Evolutionary conservation across 495 filamentous ascomycete genomes (phyloP), one percentile per base, ranked within the genome.

Genomic region (Daldinia concentrica): DNA sequence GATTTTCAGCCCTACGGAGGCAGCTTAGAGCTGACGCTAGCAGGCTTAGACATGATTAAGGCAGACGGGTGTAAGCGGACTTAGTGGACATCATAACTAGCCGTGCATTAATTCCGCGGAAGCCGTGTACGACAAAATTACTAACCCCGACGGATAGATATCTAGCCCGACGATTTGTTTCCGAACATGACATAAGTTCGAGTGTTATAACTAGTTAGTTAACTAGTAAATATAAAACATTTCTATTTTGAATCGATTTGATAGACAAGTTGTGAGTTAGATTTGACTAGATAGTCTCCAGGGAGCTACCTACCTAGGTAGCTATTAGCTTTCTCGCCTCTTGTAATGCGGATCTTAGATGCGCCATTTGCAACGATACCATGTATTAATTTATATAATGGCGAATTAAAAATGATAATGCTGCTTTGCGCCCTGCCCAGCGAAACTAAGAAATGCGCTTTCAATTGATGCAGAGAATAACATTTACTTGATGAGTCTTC

Each of bases 11-110:
- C 56, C 61, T 65, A 48, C 24, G 50, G 30, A 60, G 37, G 29
- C n/a, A 64, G 48, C 34, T 37, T 36, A 45, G 27, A 56, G 68
- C 61, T 65, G 61, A 70, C 68, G 60, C 67, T 7, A 69, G 61
- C 26, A 19, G 22, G n/a, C 3, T 37, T 8, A n/a, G n/a, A 12
- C 11, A 36, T 36, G 34, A 61, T 11, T 11, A 19, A 61, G n/a
- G 12, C 19, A 29, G 6, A 17, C 24, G 62, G 50, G 2, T 43
- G 48, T 67, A 61, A 67, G 36, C 66, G 66, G 66, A 62, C 17
- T 68, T 68, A 68, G 29, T 62, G 39, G 3, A 22, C 1, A 9
- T 17, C 6, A n/a, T 34, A 8, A 48, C 17, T 17, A n/a, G 14
- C 4, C 32, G n/a, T 69, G 59, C 60, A 69, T 63, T 52, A 69